Base-by-base conservation (phyloP, 1,284 basidiomycete genomes). In the Boletus smithii region DNA sequence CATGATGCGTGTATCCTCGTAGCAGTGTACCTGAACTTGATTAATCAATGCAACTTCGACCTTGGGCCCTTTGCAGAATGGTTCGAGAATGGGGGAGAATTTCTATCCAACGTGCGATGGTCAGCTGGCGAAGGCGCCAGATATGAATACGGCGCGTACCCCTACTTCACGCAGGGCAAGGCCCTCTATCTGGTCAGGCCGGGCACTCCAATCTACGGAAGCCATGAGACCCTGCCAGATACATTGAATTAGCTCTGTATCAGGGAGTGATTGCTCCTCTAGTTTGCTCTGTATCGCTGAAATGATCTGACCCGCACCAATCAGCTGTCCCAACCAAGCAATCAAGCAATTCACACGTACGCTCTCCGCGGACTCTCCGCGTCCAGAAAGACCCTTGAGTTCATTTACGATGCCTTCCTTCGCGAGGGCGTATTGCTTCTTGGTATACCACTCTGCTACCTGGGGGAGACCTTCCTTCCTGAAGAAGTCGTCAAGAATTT, bases 21-120 rank as follows among this genome's bases (percentile, higher is more conserved):
- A 95, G 69, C 90, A 94, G 73, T 93, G 91, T 55, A 93, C 79
- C 74, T 98, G 95, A 18, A 95, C 91, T 48, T 86, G 81, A 69
- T 97, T 97, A 70, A 97, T 91, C 49, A 97, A 79, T 32, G 86
- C 83, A 44, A 98, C 90, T 72, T 98, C 83, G 20, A 89, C 88
- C 70, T 95, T 94, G 22, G 92, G 81, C 47, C 83, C 82, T 48
- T 80, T 79, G 63, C 86, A 91, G 74, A 97, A 97, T 31, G 90
- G 82, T 70, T 93, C 90, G 45, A 98, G 75, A 50, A 97, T 81
- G 9, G 89, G 80, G 4, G 89, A 77, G 61, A 85, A 86, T 77
- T 83, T 84, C 91, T 95, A 63, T 24, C 32, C 32, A 17, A 24
- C 34, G 31, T 20, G 37, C 44, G 20, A 49, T 16, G 14, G n/a